Evolutionary conservation across 176 grass and related monocot genomes (phyloP), one percentile per base, ranked within the genome.

Genomic region (Eragrostis curvula): DNA sequence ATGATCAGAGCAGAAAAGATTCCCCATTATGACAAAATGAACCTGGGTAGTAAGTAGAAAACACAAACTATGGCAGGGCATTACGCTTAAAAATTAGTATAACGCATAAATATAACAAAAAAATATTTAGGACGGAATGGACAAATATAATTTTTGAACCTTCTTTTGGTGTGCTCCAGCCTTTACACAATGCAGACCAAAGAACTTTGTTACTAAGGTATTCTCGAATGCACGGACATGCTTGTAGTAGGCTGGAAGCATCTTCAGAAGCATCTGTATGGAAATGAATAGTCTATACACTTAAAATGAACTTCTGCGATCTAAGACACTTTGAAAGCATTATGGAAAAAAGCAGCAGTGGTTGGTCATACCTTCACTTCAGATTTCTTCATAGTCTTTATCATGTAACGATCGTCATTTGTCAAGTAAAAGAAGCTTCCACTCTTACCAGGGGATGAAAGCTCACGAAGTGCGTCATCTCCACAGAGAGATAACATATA

Each of bases 361-460:
- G 30, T 50, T 14, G 40, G 40, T n/a, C 80, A 68, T 77, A 94
- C 94, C 88, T 97, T 97, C 44, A 97, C 89, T 94, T 97, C 94
- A 66, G 82, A 51, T 79, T 97, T 97, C 81, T 97, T 97, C 94
- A 97, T 97, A 67, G 94, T 97, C 68, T 97, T 97, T 77, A 94
- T 97, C 94, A 97, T 97, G 71, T 97, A 97, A 18, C 79, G 78
- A 62, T 97, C 91, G 44, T 97, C 91, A 70, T 94, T 83, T 43
- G 94, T 97, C 65, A 97, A 74, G 87, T 97, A 97, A 88, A 97
- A 97, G 86, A 97, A 97, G 65, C 94, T 97, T 85, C 94, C 94
- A 45, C 94, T 97, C 71, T 97, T 97, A 57, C 94, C 94, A 63
- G 94, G 94, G 49, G 91, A 97, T 18, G 94, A 97, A 68, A 97